Evolutionary conservation across 1,284 basidiomycete species (phyloP).

Genomic region (Volvariella surrecta): DNA sequence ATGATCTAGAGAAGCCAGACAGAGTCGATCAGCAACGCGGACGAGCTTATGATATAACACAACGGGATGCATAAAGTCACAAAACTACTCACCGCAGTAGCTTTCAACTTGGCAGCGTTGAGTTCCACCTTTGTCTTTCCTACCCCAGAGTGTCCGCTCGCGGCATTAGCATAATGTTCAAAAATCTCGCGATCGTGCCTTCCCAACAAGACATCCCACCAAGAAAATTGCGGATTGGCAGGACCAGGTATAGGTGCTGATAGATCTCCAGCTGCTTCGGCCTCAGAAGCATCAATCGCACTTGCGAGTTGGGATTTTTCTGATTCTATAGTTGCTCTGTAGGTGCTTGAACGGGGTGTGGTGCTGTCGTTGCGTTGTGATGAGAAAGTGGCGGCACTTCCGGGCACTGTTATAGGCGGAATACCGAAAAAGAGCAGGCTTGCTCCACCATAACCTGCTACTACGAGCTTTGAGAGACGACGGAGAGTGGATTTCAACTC

Average conservation of each 20-base stretch:
- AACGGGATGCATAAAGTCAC: constrained; percentile 9
- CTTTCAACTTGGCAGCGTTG: constrained; percentile 28
- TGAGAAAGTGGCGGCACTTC: constrained; percentile 6
- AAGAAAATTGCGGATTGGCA: constrained; percentile 40
- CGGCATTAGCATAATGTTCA: constrained; percentile 36
- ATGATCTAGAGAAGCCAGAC: constrained; percentile 35
- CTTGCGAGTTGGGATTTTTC: constrained; percentile 55
- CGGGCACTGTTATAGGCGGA: constrained; percentile 26
- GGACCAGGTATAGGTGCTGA: constrained; percentile 15
- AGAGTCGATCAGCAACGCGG: background rate
- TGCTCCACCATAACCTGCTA: constrained; percentile 75
- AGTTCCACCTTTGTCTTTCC: constrained; percentile 16
- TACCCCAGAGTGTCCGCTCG: constrained; percentile 22
- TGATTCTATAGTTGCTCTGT: constrained; percentile 16
- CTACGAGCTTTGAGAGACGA: constrained; percentile 68
- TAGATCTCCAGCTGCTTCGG: constrained; percentile 42
- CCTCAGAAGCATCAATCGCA: constrained; percentile 63
- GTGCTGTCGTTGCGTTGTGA: constrained; percentile 16
- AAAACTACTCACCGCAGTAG: constrained; percentile 23
- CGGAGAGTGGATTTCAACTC: constrained; percentile 62
- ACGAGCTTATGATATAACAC: constrained; percentile 12
- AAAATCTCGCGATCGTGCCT: constrained; percentile 76
- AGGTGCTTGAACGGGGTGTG: constrained; percentile 9
- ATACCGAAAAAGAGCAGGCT: constrained; percentile 73
- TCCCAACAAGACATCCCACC: constrained; percentile 74